Base-by-base conservation (phyloP, 495 filamentous ascomycete species). In the Talaromyces liani region DNA sequence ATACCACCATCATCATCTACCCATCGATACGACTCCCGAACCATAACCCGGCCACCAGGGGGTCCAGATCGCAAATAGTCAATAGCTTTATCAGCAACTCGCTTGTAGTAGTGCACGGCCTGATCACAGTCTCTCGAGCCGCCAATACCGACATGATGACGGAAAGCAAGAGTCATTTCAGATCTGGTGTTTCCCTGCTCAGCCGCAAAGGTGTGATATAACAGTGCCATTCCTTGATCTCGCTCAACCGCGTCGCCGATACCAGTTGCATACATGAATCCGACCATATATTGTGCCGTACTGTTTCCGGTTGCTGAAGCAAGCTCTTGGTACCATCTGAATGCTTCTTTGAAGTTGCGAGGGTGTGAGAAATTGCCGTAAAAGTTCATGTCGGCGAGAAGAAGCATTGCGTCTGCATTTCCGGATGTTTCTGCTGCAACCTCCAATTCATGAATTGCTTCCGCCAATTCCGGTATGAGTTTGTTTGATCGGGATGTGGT, bases 121-220 rank as follows among this genome's bases (percentile, higher is more conserved):
- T 87, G 81, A 53, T 97, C 90, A 74, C 95, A 99, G 69, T 89
- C 89, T 68, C 91, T 87, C 0, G 91, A 83, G 4, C 88, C 89
- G 1, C 89, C 91, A 60, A 99, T 92, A 2, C 94, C 95, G 6
- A 84, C 84, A 67, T 93, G 85, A 72, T 97, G 87, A 58, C 95
- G 85, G 69, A 91, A 94, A 12, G 91, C 95, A 10, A 93, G 80
- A 1, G 93, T 92, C 95, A 99, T 98, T 76, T 99, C 88, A 14
- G 93, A 91, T 61, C 85, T 84, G 18, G 88, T 91, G 69, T 95
- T 86, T 27, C 92, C 93, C 39, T 82, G 84, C 67, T 92, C 83
- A 2, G 95, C 95, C 1, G 94, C 93, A 71, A 97, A 96, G 8
- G 92, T 95, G 72, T 97, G 92, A 72, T 98, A 97, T 63, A 97